Evolutionary conservation across 495 filamentous ascomycete species (phyloP).

Genomic region (Evernia prunastri): DNA sequence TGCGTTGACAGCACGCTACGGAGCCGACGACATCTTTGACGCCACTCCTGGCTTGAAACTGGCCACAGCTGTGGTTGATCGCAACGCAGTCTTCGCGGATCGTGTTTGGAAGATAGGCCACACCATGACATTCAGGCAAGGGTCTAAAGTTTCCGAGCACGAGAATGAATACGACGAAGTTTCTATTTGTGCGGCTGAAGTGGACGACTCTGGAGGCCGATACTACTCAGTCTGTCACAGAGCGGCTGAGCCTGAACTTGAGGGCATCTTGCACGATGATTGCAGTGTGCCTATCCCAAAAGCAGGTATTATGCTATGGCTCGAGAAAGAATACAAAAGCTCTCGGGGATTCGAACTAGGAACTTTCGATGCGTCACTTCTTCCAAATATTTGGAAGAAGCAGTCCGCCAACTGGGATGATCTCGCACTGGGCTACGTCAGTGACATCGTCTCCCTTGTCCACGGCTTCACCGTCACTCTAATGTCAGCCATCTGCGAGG

Average conservation of each 20-base stretch:
- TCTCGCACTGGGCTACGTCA: constrained; percentile 44
- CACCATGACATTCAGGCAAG: constrained; percentile 18
- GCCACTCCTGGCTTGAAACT: constrained; percentile 32
- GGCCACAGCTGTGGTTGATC: constrained; percentile 40
- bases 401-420: constrained; percentile 50
- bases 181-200: constrained; percentile 21
- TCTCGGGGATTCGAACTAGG: constrained; percentile 38
- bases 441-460: constrained; percentile 39
- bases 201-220: constrained; percentile 27
- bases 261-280: constrained; percentile 27
- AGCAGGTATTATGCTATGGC: constrained; percentile 31
- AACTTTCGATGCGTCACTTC: constrained; percentile 36
- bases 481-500: constrained; percentile 34
- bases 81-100: constrained; percentile 39
- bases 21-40: constrained; percentile 36
- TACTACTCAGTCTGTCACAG: neutral
- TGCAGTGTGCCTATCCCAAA: constrained; percentile 7
- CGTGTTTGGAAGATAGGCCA: constrained; percentile 39
- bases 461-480: constrained; percentile 42
- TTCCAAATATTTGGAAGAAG: constrained; percentile 44
- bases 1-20: constrained; percentile 42
- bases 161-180: neutral
- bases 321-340: constrained; percentile 27
- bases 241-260: constrained; percentile 21
- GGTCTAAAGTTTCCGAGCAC: constrained; percentile 1